Evolutionary conservation across 148 eudicot species (phyloP).

Genomic region (Dysphania ambrosioides): DNA sequence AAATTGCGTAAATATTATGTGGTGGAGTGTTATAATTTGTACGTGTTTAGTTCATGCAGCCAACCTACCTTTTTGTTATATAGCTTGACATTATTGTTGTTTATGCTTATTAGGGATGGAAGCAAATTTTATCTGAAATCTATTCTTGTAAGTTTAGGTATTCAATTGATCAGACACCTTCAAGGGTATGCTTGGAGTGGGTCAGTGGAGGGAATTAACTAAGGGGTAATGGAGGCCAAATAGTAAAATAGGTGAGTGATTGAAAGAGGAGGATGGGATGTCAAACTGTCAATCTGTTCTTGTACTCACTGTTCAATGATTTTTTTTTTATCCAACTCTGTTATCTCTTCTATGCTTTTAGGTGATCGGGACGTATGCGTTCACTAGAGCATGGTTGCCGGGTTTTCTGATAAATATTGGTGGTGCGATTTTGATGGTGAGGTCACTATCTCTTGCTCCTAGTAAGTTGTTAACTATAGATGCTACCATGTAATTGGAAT

Average conservation of each 20-base stretch:
- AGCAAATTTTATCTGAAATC: not conserved
- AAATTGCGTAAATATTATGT: too few species aligned
- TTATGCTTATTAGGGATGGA: not conserved
- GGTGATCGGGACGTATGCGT: conserved; percentile 90
- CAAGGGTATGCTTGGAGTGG: not conserved
- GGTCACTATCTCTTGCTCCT: conserved; percentile 96
- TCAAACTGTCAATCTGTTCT: not conserved
- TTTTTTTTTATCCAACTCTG: not conserved
- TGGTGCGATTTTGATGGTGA: conserved; percentile 90
- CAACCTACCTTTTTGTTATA: too few species aligned
- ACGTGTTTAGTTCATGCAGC: too few species aligned
- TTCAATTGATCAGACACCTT: not conserved
- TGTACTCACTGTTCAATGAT: not conserved
- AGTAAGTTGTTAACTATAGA: conserved; percentile 46
- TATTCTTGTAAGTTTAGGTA: not conserved
- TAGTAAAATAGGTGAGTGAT: too few species aligned
- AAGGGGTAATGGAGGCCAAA: not conserved
- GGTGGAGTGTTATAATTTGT: too few species aligned
- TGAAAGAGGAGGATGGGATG: not conserved
- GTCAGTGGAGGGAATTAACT: not conserved
- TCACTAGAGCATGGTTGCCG: conserved; percentile 69
- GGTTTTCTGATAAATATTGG: conserved; percentile 91
- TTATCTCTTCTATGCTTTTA: conserved; percentile 28
- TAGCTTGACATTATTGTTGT: too few species aligned
- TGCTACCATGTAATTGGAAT: not conserved